Evolutionary conservation across 768 basidiomycete genomes (phyloP).

Genomic region (Podaxis sp.): DNA sequence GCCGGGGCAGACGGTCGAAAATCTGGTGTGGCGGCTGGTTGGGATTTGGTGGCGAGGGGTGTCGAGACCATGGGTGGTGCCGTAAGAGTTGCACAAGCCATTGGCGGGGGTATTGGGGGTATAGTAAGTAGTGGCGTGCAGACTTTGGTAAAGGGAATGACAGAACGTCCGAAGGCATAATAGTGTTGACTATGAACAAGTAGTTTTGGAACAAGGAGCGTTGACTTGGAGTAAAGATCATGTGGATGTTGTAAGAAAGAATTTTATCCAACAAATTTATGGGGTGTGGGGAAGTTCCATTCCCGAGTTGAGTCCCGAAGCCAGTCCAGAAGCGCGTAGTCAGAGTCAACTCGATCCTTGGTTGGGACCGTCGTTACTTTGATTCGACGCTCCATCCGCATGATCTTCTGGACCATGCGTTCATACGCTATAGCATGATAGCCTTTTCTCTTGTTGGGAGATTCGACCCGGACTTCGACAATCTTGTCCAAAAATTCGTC

Average conservation of each 20-base stretch:
- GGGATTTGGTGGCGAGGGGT: constrained; percentile 38
- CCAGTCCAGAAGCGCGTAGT: constrained; percentile 4
- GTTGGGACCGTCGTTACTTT: neutral
- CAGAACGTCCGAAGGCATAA: neutral
- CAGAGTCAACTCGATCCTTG: neutral
- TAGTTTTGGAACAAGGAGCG: neutral
- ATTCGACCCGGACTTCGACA: neutral
- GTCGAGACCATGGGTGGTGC: constrained; percentile 25
- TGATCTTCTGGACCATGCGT: neutral
- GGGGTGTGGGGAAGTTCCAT: constrained; percentile 1
- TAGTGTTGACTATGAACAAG: neutral
- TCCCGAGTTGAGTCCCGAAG: neutral
- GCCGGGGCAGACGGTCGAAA: constrained; percentile 46
- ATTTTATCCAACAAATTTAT: neutral
- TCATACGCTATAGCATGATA: neutral
- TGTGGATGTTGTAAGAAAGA: neutral
- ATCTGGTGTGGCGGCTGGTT: constrained; percentile 18
- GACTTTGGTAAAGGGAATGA: neutral
- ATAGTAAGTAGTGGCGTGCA: neutral
- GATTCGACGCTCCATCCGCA: neutral
- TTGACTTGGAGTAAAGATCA: neutral
- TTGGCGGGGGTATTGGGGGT: constrained; percentile 5
- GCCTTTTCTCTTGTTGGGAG: constrained; percentile 5
- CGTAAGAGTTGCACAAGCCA: constrained; percentile 3
- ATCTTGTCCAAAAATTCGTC: neutral